A percentile compares a stretch with the other conserved stretches of the same genome.
Evolutionary conservation across 371 early-diverging fungal species (phyloP).

Genomic region (Dinochytrium kinnereticum): DNA sequence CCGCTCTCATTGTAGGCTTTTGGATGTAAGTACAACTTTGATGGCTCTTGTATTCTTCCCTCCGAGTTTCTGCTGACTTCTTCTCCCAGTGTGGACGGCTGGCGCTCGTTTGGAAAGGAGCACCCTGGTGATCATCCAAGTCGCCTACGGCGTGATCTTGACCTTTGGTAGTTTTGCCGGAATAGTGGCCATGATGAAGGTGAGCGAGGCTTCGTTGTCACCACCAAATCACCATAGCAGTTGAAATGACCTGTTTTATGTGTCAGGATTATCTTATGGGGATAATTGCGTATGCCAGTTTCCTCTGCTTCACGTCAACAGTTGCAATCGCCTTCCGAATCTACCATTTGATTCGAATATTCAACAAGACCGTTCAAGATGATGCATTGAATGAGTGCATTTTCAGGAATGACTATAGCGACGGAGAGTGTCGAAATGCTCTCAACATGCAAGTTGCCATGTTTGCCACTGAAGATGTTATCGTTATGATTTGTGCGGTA

Average conservation of each 20-base stretch:
- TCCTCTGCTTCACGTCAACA: neutral
- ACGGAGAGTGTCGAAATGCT: neutral
- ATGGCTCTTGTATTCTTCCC: neutral
- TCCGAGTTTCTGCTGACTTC: neutral
- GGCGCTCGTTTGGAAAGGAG: neutral
- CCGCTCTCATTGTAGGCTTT: no score
- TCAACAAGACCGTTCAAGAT: neutral
- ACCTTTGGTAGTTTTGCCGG: constrained; percentile 1
- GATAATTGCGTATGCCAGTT: neutral
- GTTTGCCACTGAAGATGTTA: neutral
- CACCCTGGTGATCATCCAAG: neutral
- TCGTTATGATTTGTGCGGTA: neutral
- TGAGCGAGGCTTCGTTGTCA: no score
- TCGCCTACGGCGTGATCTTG: neutral
- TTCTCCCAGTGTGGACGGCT: neutral
- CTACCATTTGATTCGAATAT: neutral
- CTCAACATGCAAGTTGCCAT: neutral
- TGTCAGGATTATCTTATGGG: neutral
- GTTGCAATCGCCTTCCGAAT: neutral
- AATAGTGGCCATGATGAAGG: neutral
- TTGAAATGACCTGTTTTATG: neutral
- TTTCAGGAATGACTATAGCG: neutral
- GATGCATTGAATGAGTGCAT: neutral
- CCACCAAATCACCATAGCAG: neutral
- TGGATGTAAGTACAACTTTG: neutral